Percentiles rank a stretch among this genome's conserved stretches.
phyloP scores from a whole-genome alignment of 2,329 filamentous ascomycete species.

The Remersonia thermophila region DNA sequence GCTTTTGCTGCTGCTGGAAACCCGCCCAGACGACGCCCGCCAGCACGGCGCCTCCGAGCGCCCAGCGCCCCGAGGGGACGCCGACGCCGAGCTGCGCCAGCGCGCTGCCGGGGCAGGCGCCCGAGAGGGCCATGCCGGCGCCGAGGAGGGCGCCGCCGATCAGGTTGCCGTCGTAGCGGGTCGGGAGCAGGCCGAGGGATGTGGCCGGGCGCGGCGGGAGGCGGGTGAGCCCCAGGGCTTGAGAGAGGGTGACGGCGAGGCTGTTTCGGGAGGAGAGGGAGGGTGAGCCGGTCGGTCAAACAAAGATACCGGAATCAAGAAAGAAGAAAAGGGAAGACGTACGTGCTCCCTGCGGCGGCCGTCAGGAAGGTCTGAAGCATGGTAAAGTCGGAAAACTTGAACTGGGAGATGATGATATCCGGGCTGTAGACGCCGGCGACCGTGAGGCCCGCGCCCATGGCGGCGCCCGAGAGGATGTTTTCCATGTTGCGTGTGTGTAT shows the following conservation, averaged over 20 bases:
- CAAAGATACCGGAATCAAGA: too few species aligned
- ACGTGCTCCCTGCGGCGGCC: conserved; percentile 51
- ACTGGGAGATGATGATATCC: conserved; percentile 46
- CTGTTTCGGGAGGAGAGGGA: conserved; percentile 20
- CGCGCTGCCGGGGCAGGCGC: conserved; percentile 53
- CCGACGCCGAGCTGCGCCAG: conserved; percentile 47
- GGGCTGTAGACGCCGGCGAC: conserved; percentile 49
- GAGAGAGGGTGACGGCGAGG: conserved; percentile 32
- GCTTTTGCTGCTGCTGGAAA: too few species aligned
- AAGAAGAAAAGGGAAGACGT: conserved; percentile 21
- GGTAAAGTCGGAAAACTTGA: conserved; percentile 48
- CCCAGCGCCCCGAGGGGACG: conserved; percentile 37
- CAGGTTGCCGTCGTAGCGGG: conserved; percentile 49
- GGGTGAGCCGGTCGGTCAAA: background rate
- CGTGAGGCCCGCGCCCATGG: conserved; percentile 50
- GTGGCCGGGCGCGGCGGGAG: conserved; percentile 38
- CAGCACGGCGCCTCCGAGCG: conserved; percentile 40
- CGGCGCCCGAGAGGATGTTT: conserved; percentile 32
- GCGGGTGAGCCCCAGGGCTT: conserved; percentile 29
- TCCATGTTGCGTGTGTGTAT: conserved; percentile 8
- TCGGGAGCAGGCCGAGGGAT: conserved; percentile 37
- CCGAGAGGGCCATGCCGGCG: conserved; percentile 53
- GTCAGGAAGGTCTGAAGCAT: conserved; percentile 55
- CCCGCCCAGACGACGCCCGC: conserved; percentile 40
- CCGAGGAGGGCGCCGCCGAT: conserved; percentile 51